Conservation (phyloP, 2,329 filamentous ascomycete genomes). For the Lasiodiplodia theobromae region DNA sequence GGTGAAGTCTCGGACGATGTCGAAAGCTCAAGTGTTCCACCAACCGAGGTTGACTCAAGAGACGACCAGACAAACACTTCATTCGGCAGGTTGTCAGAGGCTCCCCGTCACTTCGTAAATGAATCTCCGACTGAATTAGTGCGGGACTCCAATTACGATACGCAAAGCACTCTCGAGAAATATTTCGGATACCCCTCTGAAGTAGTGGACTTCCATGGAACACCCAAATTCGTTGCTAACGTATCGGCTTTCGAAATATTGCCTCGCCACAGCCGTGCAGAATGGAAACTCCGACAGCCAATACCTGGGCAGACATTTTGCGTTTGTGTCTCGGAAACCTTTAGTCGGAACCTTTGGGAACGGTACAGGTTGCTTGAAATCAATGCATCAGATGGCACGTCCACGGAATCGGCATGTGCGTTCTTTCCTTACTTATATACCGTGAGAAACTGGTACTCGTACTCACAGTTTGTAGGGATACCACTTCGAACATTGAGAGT, state of each 20-base stretch:
- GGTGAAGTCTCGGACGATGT: too few relatives aligned
- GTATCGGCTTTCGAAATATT: not conserved
- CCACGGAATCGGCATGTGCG: not conserved
- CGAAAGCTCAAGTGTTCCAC: too few relatives aligned
- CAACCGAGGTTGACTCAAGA: too few relatives aligned
- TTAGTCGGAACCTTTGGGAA: not conserved
- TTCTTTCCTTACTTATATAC: too few relatives aligned
- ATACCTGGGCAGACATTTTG: not conserved
- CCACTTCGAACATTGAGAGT: not conserved
- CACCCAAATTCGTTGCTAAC: fast-evolving
- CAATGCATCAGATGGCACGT: not conserved
- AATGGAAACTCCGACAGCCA: not conserved
- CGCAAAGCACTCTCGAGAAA: not conserved
- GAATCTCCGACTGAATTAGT: not conserved
- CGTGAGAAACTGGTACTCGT: too few relatives aligned
- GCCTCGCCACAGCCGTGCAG: fast-evolving
- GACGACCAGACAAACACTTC: too few relatives aligned
- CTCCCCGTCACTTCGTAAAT: too few relatives aligned
- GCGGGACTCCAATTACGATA: not conserved
- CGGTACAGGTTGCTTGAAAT: not conserved
- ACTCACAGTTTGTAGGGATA: not conserved
- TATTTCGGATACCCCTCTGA: not conserved
- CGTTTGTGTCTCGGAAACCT: not conserved
- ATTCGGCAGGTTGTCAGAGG: too few relatives aligned
- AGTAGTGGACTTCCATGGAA: not conserved